Evolutionary conservation across 257 asterid genomes (phyloP), one percentile per base, ranked within the genome.

Genomic region (Petunia secreta): DNA sequence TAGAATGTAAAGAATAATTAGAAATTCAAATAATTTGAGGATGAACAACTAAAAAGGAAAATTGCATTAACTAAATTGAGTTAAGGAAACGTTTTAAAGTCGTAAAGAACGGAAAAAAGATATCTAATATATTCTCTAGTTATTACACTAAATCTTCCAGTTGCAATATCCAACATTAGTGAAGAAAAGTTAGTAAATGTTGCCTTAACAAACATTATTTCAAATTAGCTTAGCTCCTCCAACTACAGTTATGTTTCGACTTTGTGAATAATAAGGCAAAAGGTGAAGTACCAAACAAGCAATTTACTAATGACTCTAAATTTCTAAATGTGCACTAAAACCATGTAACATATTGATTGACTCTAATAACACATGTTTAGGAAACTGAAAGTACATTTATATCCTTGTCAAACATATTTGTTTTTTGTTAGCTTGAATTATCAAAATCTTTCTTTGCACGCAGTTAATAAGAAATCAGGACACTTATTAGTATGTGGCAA

Each of bases 171-270:
- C 40, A 16, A 68, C 41, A 68, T 43, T 44, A 44, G 43, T 44
- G 13, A 68, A 44, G 41, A 44, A 71, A 71, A 48, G 44, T 71
- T 34, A 34, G 13, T 48, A 34, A 71, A 25, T 48, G 44, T 11
- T 71, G 34, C 77, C 77, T 48, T 48, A 71, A 5, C 6, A 71
- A 37, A 4, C 44, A 48, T 46, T 4, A 34, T 2, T 34, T 71
- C 77, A 48, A 57, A 57, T 57, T 57, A 57, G 62, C 36, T 57
- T 15, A 4, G 34, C 62, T 55, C 8, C 8, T 14, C 62, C 62
- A 55, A 71, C 60, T 48, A 50, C 34, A 48, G 11, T 71, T 71
- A 71, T 71, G 59, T 34, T 71, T 48, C 60, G 48, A 25, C 59
- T 34, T 69, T 48, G 41, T n/a, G 11, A 48, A 69, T 25, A 2